phyloP scores from a whole-genome alignment of 78 protist genomes.

The Acrasis kona region DNA sequence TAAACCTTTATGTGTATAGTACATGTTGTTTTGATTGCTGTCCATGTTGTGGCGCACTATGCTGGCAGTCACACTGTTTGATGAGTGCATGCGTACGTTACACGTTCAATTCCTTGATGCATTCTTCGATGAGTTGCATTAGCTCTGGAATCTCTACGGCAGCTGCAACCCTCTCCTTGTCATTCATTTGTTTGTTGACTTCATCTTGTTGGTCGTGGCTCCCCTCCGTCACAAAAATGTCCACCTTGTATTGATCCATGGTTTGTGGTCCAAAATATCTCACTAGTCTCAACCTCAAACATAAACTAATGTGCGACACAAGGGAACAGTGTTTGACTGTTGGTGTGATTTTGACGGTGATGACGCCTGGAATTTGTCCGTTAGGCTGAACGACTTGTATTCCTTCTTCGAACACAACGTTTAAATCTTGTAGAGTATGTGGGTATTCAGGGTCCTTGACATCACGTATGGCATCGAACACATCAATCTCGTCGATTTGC shows the following conservation, averaged over 20 bases:
- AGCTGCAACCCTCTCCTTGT: conserved; percentile 77
- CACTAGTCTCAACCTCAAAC: not conserved
- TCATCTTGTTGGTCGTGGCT: not conserved
- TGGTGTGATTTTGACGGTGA: not conserved
- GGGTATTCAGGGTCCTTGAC: conserved; percentile 3
- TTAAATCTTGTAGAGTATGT: not conserved
- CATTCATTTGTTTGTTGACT: conserved; percentile 68
- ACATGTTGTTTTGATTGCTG: no score
- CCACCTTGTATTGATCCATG: not conserved
- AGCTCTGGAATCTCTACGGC: conserved; percentile 61
- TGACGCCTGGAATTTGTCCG: not conserved
- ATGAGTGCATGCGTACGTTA: no score
- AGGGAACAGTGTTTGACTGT: conserved; percentile 16
- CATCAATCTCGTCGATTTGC: not conserved
- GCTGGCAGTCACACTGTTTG: no score
- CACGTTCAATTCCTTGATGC: conserved; percentile 46
- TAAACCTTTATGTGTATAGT: no score
- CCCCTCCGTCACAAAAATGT: conserved; percentile 3
- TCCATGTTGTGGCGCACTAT: no score
- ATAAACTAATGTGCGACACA: not conserved
- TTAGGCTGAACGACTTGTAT: not conserved
- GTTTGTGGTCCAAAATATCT: not conserved
- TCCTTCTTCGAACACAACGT: not conserved
- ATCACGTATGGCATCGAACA: not conserved
- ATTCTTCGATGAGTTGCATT: conserved; percentile 22